These are phyloP conservation scores for Scenedesmus sp. DNA, from an alignment of 163 green algal species.

Conservation along the genomic window DNA sequence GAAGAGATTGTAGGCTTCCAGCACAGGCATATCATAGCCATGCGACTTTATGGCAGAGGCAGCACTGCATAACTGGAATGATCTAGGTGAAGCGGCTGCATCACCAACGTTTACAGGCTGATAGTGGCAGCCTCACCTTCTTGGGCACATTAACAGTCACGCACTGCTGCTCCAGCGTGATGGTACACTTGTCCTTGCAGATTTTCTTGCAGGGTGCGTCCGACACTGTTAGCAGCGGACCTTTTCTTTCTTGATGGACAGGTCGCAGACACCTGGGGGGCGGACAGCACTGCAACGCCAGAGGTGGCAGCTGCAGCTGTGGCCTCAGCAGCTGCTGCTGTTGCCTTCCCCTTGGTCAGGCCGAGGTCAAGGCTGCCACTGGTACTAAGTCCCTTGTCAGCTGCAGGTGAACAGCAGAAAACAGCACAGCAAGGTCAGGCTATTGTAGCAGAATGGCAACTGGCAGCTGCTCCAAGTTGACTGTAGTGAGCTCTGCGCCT, in stretches of 20 bases:
- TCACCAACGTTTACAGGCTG: not conserved
- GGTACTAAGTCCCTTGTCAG: not conserved
- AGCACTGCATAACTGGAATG: no score
- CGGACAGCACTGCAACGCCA: not conserved
- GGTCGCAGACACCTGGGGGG: not conserved
- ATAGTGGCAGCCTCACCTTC: not conserved
- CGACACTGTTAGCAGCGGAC: not conserved
- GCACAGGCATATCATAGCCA: not conserved
- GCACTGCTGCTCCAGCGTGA: not conserved
- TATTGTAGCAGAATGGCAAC: not conserved
- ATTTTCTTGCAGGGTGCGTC: not conserved
- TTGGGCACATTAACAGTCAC: not conserved
- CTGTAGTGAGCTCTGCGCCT: not conserved
- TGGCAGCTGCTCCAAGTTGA: not conserved
- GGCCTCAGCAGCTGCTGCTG: not conserved
- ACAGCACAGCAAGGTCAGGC: not conserved
- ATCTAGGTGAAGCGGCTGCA: no score
- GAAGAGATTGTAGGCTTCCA: not conserved
- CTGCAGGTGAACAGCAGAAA: not conserved
- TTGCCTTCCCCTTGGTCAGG: not conserved
- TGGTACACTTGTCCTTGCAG: not conserved
- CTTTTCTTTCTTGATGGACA: not conserved
- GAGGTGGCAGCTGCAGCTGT: not conserved
- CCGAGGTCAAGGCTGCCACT: not conserved
- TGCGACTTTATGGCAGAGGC: not conserved